Conservation (phyloP, 148 eudicot genomes). For the Silene uniflora region DNA sequence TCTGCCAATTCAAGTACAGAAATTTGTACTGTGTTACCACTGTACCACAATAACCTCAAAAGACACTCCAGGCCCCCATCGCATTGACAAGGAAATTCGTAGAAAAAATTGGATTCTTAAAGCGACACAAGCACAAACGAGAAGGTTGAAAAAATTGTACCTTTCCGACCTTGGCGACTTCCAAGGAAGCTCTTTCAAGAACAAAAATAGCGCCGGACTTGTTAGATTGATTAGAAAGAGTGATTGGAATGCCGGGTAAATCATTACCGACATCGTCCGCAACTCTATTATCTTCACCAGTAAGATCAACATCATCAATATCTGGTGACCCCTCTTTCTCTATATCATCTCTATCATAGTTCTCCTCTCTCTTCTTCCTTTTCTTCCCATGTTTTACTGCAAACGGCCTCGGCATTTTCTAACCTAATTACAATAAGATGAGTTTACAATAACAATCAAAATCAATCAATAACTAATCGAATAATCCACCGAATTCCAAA, state of each 20-base stretch:
- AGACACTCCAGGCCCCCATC: no score
- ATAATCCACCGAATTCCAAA: no score
- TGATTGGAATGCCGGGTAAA: slow-evolving; percentile 62
- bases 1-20: no score
- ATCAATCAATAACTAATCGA: not conserved
- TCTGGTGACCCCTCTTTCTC: slow-evolving; percentile 25
- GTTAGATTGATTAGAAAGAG: slow-evolving; percentile 27
- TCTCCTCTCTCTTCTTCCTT: slow-evolving; percentile 61
- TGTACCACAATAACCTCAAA: no score
- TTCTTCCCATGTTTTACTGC: slow-evolving; percentile 59
- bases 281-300: slow-evolving; percentile 29
- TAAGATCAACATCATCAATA: slow-evolving; percentile 10
- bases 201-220: slow-evolving; percentile 68
- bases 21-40: no score
- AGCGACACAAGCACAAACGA: no score
- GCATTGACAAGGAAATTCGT: no score
- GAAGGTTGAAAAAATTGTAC: slow-evolving; percentile 22
- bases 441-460: not conserved
- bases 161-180: slow-evolving; percentile 97
- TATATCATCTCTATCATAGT: slow-evolving; percentile 39
- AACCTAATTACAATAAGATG: not conserved
- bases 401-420: slow-evolving; percentile 46
- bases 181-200: slow-evolving; percentile 82
- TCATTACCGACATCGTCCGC: slow-evolving; percentile 35
- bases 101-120: no score